phyloP scores from a whole-genome alignment of 441 rosid genomes.

The Eruca vesicaria region DNA sequence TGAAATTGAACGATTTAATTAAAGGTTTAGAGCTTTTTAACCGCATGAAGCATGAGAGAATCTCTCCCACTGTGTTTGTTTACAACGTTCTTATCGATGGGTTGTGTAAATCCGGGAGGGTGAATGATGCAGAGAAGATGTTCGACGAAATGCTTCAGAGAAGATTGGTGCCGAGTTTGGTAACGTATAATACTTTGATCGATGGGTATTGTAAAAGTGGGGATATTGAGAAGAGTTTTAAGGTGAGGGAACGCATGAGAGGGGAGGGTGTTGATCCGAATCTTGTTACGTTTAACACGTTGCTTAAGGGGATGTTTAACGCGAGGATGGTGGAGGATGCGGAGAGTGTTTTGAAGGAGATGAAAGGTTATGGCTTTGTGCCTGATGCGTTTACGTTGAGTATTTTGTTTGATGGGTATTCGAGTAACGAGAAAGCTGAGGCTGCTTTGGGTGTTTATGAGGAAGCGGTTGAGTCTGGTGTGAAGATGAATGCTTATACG shows the following conservation, averaged over 20 bases:
- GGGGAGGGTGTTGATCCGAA: constrained; percentile 48
- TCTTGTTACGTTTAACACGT: constrained; percentile 66
- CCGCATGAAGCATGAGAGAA: constrained; percentile 49
- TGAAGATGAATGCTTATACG: constrained; percentile 50
- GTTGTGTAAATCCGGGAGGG: constrained; percentile 51
- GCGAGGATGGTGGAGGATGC: constrained; percentile 63
- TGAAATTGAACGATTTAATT: constrained; percentile 51
- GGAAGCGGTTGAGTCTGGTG: constrained; percentile 38
- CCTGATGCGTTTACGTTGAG: constrained; percentile 67
- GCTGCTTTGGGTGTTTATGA: constrained; percentile 52
- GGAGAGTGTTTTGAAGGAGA: constrained; percentile 46
- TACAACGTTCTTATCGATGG: constrained; percentile 68
- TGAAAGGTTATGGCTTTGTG: constrained; percentile 57
- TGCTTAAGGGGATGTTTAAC: constrained; percentile 63
- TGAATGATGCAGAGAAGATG: constrained; percentile 57
- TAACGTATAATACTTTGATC: constrained; percentile 68
- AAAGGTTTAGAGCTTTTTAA: constrained; percentile 53
- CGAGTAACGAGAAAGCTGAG: constrained; percentile 39
- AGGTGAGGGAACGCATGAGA: constrained; percentile 57
- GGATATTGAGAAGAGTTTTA: constrained; percentile 45
- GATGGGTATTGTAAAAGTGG: constrained; percentile 72
- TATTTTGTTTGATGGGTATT: constrained; percentile 53
- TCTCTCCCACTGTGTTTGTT: constrained; percentile 50
- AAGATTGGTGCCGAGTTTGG: constrained; percentile 40
- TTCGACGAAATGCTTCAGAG: constrained; percentile 63